These are phyloP conservation scores for Neurospora sp. DNA, from an alignment of 495 filamentous ascomycete species.

Conservation along the genomic window DNA sequence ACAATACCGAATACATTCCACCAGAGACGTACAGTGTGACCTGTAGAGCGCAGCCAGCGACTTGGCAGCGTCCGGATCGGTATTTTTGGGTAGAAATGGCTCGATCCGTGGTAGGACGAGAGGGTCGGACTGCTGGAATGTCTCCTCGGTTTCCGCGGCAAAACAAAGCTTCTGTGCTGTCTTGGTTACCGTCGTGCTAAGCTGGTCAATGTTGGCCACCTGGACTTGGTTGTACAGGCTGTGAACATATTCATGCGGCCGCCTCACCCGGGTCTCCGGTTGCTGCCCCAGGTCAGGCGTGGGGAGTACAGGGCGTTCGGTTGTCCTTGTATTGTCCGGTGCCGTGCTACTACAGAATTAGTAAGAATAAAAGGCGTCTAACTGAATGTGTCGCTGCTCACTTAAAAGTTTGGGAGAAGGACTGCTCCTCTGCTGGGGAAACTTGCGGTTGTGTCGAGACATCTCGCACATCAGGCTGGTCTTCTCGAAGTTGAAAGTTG, in stretches of 20 bases:
- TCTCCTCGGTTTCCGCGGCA: conserved; percentile 40
- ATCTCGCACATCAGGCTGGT: conserved; percentile 41
- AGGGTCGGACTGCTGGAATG: conserved; percentile 49
- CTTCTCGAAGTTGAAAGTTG: conserved; percentile 64
- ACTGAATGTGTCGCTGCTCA: conserved; percentile 10
- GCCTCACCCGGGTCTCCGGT: conserved; percentile 10
- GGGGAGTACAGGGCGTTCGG: conserved; percentile 60
- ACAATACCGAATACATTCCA: conserved; percentile 90
- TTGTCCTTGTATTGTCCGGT: conserved; percentile 17
- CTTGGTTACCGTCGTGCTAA: conserved; percentile 40
- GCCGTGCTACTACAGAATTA: conserved; percentile 15
- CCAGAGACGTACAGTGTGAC: conserved; percentile 86
- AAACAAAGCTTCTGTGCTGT: conserved; percentile 61
- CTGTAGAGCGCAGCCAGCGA: conserved; percentile 79
- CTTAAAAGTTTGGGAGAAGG: conserved; percentile 33
- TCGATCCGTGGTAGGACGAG: conserved; percentile 71
- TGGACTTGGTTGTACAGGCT: conserved; percentile 45
- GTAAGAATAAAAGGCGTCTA: background rate
- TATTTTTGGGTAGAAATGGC: conserved; percentile 60
- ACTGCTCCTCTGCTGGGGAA: conserved; percentile 26
- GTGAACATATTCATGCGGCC: conserved; percentile 23
- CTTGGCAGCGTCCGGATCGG: conserved; percentile 72
- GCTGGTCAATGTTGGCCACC: conserved; percentile 30
- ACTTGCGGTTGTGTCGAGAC: conserved; percentile 23
- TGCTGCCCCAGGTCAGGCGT: conserved; percentile 41